These are phyloP conservation scores for Panaeolus papilionaceus DNA, from an alignment of 768 basidiomycete species.

Conservation along the genomic window DNA sequence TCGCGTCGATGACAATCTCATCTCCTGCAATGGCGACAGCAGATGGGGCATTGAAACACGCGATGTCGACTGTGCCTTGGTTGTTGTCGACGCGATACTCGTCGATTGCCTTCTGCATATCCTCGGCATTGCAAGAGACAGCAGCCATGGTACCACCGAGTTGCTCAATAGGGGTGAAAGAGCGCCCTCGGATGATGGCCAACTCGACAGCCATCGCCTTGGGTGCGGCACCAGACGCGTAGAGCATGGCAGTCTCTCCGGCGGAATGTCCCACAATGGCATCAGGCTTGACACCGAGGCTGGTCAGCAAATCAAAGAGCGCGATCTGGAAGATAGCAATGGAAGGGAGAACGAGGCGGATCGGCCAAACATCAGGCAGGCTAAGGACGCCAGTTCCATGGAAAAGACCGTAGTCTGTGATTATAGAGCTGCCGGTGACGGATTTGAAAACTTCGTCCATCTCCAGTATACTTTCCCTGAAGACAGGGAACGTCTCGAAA, in stretches of 20 bases:
- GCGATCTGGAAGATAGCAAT: slow-evolving; percentile 54
- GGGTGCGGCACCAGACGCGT: slow-evolving; percentile 48
- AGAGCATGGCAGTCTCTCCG: slow-evolving; percentile 51
- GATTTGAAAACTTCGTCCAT: slow-evolving; percentile 41
- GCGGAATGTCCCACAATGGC: slow-evolving; percentile 53
- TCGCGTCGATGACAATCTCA: slow-evolving; percentile 32
- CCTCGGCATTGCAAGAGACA: slow-evolving; percentile 37
- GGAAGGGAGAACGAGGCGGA: slow-evolving; percentile 45
- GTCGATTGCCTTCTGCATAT: slow-evolving; percentile 33
- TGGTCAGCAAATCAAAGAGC: slow-evolving; percentile 44
- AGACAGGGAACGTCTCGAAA: slow-evolving; percentile 39
- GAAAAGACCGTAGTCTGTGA: slow-evolving; percentile 45
- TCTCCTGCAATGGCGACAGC: slow-evolving; percentile 46
- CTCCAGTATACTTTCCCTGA: slow-evolving; percentile 43
- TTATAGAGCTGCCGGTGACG: slow-evolving; percentile 41
- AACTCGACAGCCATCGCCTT: slow-evolving; percentile 49
- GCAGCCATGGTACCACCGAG: slow-evolving; percentile 52
- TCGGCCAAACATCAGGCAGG: slow-evolving; percentile 37
- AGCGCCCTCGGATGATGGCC: slow-evolving; percentile 47
- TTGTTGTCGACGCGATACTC: slow-evolving; percentile 17
- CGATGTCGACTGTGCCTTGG: slow-evolving; percentile 40
- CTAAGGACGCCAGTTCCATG: slow-evolving; percentile 19
- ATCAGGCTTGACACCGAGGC: slow-evolving; percentile 43
- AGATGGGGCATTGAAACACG: slow-evolving; percentile 45
- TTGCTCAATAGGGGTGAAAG: slow-evolving; percentile 40